These are phyloP conservation scores for Pulveroboletus sp. DNA, from an alignment of 768 basidiomycete genomes.

Conservation along the genomic window DNA sequence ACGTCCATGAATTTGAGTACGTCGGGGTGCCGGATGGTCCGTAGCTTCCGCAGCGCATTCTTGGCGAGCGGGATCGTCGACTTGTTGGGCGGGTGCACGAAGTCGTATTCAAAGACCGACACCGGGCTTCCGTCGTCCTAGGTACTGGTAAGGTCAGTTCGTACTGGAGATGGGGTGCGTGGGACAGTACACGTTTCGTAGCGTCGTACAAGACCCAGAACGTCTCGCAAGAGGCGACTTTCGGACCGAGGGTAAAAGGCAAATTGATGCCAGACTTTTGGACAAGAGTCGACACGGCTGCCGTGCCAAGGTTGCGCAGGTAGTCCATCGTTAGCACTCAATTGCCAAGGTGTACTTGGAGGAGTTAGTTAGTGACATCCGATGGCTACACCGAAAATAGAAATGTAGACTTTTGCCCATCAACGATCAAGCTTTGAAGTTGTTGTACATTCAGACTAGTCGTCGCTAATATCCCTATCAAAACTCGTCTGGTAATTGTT, in stretches of 20 bases:
- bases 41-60: constrained; percentile 86
- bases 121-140: constrained; percentile 86
- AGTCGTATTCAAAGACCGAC: constrained; percentile 91
- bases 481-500: constrained; percentile 2
- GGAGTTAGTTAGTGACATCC: too few species aligned
- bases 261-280: constrained; percentile 89
- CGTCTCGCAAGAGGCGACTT: constrained; percentile 61
- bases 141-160: constrained; percentile 13
- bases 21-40: constrained; percentile 92
- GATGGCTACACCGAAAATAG: constrained; percentile 1
- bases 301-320: constrained; percentile 74
- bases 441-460: too few species aligned
- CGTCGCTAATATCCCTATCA: too few species aligned
- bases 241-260: constrained; percentile 79
- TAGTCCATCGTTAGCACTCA: constrained; percentile 60
- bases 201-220: constrained; percentile 88
- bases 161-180: constrained; percentile 3
- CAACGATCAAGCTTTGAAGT: too few species aligned
- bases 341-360: neutral
- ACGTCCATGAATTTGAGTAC: constrained; percentile 94
- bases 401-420: neutral
- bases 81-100: constrained; percentile 54
- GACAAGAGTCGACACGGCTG: constrained; percentile 85
- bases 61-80: constrained; percentile 71
- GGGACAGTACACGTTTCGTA: constrained; percentile 67